These are phyloP conservation scores for Astrocystis sublimbata DNA, from an alignment of 495 filamentous ascomycete species.

Conservation along the genomic window DNA sequence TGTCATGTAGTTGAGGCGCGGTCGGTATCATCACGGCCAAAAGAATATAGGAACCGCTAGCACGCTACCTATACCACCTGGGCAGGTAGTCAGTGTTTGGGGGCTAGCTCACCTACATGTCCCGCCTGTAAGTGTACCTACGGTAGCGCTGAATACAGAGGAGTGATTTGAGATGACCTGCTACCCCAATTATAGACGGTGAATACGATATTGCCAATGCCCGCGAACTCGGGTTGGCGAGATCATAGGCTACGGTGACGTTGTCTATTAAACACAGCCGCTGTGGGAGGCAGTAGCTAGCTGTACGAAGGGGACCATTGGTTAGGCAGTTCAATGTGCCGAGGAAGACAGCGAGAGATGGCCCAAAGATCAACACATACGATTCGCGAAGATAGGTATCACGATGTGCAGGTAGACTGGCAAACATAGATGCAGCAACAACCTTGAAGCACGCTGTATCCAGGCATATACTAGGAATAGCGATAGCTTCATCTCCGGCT, in stretches of 20 bases:
- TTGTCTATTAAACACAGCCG: not conserved
- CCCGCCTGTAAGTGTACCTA: too few species aligned
- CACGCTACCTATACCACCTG: too few species aligned
- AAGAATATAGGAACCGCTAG: too few species aligned
- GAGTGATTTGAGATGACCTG: not conserved
- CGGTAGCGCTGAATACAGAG: not conserved
- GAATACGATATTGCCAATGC: not conserved
- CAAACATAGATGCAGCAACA: not conserved
- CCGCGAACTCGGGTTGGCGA: not conserved
- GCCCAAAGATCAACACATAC: too few species aligned
- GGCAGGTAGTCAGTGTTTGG: too few species aligned
- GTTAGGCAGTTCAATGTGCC: too few species aligned
- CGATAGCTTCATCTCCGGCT: not conserved
- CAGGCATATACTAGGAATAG: not conserved
- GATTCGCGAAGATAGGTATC: too few species aligned
- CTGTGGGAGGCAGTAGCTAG: not conserved
- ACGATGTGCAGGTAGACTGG: not conserved
- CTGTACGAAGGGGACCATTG: too few species aligned
- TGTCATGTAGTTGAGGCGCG: not conserved
- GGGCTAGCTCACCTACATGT: too few species aligned
- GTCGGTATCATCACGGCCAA: too few species aligned
- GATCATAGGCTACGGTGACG: not conserved
- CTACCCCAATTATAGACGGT: not conserved
- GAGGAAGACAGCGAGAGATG: too few species aligned
- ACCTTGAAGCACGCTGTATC: not conserved